Percentiles rank a stretch among this genome's conserved stretches.
phyloP scores from a whole-genome alignment of 768 basidiomycete genomes.

The Sporobolomyces pararoseus region DNA sequence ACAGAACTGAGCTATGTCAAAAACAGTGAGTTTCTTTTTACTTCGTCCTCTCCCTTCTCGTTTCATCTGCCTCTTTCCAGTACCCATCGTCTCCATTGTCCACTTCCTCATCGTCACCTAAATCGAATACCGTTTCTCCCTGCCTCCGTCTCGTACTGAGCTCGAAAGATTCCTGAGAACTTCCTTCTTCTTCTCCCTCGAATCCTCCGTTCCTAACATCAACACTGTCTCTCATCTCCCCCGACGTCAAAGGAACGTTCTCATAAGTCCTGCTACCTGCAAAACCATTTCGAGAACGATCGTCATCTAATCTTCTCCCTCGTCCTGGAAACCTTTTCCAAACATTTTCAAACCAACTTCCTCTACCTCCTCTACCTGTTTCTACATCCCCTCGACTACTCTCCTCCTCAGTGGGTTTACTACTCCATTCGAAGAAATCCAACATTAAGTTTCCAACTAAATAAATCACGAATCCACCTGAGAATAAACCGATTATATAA shows the following conservation, averaged over 20 bases:
- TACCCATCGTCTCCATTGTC: conserved; percentile 27
- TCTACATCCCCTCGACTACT: neutral
- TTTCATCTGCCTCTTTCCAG: conserved; percentile 22
- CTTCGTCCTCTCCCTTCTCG: neutral
- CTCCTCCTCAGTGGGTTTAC: neutral
- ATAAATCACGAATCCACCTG: conserved; percentile 74
- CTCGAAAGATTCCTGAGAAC: conserved; percentile 14
- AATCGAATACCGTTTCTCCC: conserved; percentile 32
- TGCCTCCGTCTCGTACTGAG: neutral
- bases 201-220: neutral
- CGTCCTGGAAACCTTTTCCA: neutral
- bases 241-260: conserved; percentile 23
- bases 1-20: neutral
- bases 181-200: neutral
- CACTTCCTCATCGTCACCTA: conserved; percentile 30
- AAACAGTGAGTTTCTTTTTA: too few relatives aligned
- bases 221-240: neutral
- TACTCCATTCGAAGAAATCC: conserved; percentile 56
- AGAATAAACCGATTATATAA: conserved; percentile 76
- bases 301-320: conserved; percentile 1
- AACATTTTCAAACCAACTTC: neutral
- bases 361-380: neutral
- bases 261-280: conserved; percentile 12
- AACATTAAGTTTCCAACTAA: conserved; percentile 67
- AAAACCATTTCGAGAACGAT: too few relatives aligned